Base-by-base conservation (phyloP, 805 yeast genomes). In the Candida odintsovae region DNA sequence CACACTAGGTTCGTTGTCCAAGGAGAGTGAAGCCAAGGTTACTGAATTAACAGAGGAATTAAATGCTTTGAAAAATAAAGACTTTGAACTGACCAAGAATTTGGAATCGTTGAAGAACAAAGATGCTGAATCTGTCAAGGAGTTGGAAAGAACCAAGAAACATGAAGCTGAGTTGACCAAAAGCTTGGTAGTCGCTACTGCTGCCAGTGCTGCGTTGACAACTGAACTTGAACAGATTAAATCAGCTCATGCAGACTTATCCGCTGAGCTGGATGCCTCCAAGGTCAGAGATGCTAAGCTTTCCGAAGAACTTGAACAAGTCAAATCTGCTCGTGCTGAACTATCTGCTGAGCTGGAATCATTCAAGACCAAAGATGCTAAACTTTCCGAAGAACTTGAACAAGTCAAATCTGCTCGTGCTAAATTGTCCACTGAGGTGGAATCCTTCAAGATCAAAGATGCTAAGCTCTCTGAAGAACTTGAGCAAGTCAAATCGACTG, bases 1-100 rank as follows among this genome's bases (percentile, higher is more conserved):
- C 8, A 12, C 20, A 13, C 12, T 33, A 8, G 36, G 11, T 9
- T 33, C 36, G 3, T 33, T 33, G 36, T 22, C 48, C 9, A 31
- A 13, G 3, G 37, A 29, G 2, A 38, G 39, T 41, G 50, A 38
- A 13, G 15, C 15, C 3, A 26, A 41, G 37, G 44, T 21, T 25
- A 19, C 40, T 12, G 42, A 47, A 31, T 43, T 43, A 6, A 18
- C 20, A 2, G 16, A 46, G 31, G 43, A 46, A n/a, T 25, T 46
- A 18, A 29, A 42, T 26, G 36, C 40, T 2, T 29, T 48, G 37
- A 44, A 29, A 18, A 40, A 16, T 10, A 20, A 38, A 12, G 45
- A 44, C 9, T 35, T 42, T 11, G 28, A 41, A 16, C 7, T 46
- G 26, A 38, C 45, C 9, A 37, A 38, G 39, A 28, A 38, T 16